Evolutionary conservation across 148 eudicot species (phyloP).

Genomic region (Hydrangea macrophylla): DNA sequence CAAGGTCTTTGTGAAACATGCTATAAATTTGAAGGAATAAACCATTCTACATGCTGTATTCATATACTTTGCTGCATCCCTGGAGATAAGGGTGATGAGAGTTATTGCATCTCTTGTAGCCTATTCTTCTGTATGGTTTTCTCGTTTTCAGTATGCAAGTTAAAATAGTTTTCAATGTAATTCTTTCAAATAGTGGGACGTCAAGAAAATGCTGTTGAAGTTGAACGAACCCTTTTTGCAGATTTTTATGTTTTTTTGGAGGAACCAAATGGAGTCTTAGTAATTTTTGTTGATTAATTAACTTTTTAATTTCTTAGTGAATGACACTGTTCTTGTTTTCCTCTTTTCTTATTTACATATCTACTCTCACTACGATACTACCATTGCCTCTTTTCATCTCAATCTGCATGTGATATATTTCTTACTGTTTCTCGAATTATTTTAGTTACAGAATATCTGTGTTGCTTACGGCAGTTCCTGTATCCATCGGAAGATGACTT

Average conservation of each 20-base stretch:
- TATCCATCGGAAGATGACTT: constrained; percentile 62
- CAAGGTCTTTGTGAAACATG: no score
- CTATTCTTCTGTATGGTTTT: background rate
- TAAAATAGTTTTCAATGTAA: no score
- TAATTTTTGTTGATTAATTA: no score
- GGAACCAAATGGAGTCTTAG: no score
- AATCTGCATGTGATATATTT: constrained; percentile 8
- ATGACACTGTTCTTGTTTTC: background rate
- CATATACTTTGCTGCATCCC: no score
- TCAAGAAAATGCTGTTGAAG: no score
- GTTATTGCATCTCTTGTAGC: background rate
- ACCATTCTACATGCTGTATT: no score
- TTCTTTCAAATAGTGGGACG: no score
- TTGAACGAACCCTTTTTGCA: no score
- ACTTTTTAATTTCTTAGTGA: no score
- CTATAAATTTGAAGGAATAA: no score
- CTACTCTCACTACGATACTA: background rate
- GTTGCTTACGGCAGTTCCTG: constrained; percentile 57
- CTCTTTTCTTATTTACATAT: background rate
- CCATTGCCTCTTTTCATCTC: background rate
- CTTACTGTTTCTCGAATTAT: constrained; percentile 25
- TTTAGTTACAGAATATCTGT: constrained; percentile 27
- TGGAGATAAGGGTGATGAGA: background rate
- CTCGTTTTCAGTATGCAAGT: background rate
- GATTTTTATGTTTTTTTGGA: no score